phyloP scores from a whole-genome alignment of 257 asterid genomes.

The Capsicum chinense region DNA sequence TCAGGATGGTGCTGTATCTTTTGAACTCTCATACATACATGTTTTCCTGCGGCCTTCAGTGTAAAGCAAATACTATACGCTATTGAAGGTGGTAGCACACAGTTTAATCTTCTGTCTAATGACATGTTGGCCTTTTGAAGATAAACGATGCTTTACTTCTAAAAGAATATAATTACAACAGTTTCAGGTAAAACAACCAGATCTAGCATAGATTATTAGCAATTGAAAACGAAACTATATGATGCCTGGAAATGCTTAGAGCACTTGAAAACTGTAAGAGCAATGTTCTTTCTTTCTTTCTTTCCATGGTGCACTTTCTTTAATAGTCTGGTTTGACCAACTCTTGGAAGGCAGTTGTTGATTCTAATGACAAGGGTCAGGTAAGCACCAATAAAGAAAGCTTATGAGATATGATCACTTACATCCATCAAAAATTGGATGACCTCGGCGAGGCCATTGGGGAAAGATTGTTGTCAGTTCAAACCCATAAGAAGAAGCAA shows the following conservation, averaged over 20 bases:
- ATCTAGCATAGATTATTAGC: not conserved
- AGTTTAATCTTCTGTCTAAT: not conserved
- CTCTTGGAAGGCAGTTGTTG: not conserved
- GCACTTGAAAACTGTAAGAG: not conserved
- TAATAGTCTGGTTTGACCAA: not conserved
- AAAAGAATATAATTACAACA: not conserved
- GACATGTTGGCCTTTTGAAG: not conserved
- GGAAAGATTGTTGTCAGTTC: conserved; percentile 64
- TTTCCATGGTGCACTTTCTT: not conserved
- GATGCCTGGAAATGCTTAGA: not conserved
- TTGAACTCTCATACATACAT: not conserved
- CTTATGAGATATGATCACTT: conserved; percentile 37
- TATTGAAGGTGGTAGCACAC: not conserved
- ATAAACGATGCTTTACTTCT: not conserved
- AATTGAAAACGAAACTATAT: not conserved
- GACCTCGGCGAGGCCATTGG: conserved; percentile 91
- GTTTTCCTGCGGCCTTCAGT: not conserved
- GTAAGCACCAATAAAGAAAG: not conserved
- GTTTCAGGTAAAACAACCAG: not conserved
- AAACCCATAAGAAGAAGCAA: conserved; percentile 77
- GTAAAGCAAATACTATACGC: not conserved
- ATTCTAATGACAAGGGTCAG: not conserved
- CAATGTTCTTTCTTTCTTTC: not conserved
- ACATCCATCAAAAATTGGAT: conserved; percentile 78
- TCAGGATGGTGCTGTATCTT: not conserved